Evolutionary conservation across 106 monocot genomes (phyloP).

Genomic region (Dendrobium chrysotoxum): DNA sequence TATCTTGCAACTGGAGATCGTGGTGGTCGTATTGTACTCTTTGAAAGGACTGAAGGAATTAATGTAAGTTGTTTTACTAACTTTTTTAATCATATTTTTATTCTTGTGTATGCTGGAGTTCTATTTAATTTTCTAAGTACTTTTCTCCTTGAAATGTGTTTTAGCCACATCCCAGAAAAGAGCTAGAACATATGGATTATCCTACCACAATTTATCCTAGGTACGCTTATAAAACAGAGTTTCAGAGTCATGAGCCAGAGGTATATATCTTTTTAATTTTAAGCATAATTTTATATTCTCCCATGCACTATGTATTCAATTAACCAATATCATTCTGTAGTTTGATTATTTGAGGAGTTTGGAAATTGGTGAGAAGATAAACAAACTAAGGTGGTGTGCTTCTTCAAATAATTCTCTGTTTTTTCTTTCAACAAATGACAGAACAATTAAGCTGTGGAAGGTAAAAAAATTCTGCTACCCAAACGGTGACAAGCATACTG

Average conservation of each 20-base stretch:
- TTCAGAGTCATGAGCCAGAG: too few relatives aligned
- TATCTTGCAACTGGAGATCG: slow-evolving; percentile 53
- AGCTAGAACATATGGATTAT: slow-evolving; percentile 30
- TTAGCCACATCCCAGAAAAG: slow-evolving; percentile 26
- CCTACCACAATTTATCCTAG: slow-evolving; percentile 22
- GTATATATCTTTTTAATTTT: slow-evolving; percentile 46
- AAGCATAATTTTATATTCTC: slow-evolving; percentile 11
- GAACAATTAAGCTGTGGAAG: slow-evolving; percentile 77
- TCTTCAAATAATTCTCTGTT: slow-evolving; percentile 39
- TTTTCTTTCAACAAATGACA: slow-evolving; percentile 57
- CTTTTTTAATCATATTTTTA: background rate
- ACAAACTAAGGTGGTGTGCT: slow-evolving; percentile 54
- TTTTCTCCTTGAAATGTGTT: background rate
- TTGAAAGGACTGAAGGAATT: slow-evolving; percentile 31
- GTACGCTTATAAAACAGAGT: slow-evolving; percentile 32
- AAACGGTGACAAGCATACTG: background rate
- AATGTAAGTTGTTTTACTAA: slow-evolving; percentile 11
- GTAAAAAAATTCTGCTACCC: slow-evolving; percentile 10
- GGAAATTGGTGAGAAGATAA: slow-evolving; percentile 64
- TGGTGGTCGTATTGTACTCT: slow-evolving; percentile 58
- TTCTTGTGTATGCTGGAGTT: background rate
- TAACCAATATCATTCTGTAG: slow-evolving; percentile 18
- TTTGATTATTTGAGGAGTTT: slow-evolving; percentile 64
- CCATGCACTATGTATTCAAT: background rate
- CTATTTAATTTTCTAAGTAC: background rate